Percentiles rank a stretch among this genome's conserved stretches.
Evolutionary conservation across 345 rosid genomes (phyloP).

Genomic region (Diplotaxis tenuifolia): DNA sequence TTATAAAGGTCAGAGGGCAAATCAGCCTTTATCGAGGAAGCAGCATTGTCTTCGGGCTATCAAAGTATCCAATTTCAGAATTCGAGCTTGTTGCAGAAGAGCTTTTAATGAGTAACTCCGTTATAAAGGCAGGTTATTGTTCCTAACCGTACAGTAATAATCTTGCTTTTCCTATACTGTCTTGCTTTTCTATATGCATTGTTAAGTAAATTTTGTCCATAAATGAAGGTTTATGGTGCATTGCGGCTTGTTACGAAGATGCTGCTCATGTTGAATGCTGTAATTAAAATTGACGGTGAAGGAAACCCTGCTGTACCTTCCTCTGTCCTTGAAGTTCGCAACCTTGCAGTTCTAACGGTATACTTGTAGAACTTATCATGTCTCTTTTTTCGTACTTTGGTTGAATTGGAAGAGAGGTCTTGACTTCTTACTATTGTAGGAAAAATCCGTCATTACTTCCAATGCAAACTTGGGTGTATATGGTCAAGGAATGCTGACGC

Average conservation of each 20-base stretch:
- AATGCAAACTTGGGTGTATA: slow-evolving; percentile 83
- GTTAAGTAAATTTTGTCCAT: slow-evolving; percentile 4
- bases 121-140: slow-evolving; percentile 72
- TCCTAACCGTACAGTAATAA: slow-evolving; percentile 13
- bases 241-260: slow-evolving; percentile 87
- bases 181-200: not conserved
- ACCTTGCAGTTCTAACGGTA: slow-evolving; percentile 95
- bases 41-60: slow-evolving; percentile 84
- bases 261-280: slow-evolving; percentile 95
- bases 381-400: not conserved
- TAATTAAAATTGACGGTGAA: slow-evolving; percentile 86
- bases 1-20: slow-evolving; percentile 90
- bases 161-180: not conserved
- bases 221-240: slow-evolving; percentile 91
- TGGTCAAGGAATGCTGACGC: slow-evolving; percentile 86
- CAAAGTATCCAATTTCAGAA: slow-evolving; percentile 82
- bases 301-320: slow-evolving; percentile 87
- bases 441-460: slow-evolving; percentile 75
- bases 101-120: slow-evolving; percentile 90
- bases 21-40: slow-evolving; percentile 81
- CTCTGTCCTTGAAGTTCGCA: slow-evolving; percentile 91
- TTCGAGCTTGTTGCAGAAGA: slow-evolving; percentile 99
- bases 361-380: slow-evolving; percentile 24
- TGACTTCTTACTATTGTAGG: slow-evolving; percentile 51
- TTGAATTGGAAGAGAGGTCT: slow-evolving; percentile 21